These are phyloP conservation scores for Papiliotrema flavescens DNA, from an alignment of 1,284 basidiomycete species.

Conservation along the genomic window DNA sequence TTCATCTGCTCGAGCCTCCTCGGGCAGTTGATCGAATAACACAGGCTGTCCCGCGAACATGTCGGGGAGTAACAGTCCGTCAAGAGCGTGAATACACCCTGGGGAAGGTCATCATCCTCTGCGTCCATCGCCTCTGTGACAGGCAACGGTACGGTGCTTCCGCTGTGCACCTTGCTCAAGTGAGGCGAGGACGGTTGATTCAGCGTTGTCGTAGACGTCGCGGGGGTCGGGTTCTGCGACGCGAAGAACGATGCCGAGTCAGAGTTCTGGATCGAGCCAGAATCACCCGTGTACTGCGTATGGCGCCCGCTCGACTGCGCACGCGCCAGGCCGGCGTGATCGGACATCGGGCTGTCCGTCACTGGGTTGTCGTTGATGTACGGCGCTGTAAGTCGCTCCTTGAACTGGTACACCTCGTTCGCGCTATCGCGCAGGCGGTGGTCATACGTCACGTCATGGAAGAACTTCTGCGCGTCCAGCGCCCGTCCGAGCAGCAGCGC, in stretches of 20 bases:
- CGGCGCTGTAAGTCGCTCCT: conserved; percentile 46
- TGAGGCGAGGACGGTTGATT: conserved; percentile 10
- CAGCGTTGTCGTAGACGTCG: conserved; percentile 34
- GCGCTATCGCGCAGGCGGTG: conserved; percentile 88
- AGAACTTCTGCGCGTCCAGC: conserved; percentile 97
- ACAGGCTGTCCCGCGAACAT: conserved; percentile 85
- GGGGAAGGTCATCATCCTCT: conserved; percentile 66
- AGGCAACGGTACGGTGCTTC: background rate
- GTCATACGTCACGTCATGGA: conserved; percentile 99
- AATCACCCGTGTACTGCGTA: conserved; percentile 29
- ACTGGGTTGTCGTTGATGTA: conserved; percentile 28
- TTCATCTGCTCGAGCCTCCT: conserved; percentile 90
- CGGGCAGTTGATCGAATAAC: conserved; percentile 97
- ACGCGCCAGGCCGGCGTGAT: conserved; percentile 17
- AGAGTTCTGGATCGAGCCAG: conserved; percentile 23
- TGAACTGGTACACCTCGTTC: conserved; percentile 90
- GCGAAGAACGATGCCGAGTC: conserved; percentile 30
- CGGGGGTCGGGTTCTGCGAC: conserved; percentile 26
- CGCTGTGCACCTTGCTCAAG: conserved; percentile 5
- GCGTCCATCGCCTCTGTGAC: background rate
- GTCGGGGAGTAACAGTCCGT: conserved; percentile 99
- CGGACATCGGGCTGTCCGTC: conserved; percentile 31
- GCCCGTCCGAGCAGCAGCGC: conserved; percentile 90
- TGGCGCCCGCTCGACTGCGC: conserved; percentile 2
- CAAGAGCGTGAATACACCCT: conserved; percentile 93